A percentile compares a stretch with the other conserved stretches of the same genome.
Conservation (phyloP, 495 filamentous ascomycete genomes). For the Aspergillus sclerotioniger region DNA sequence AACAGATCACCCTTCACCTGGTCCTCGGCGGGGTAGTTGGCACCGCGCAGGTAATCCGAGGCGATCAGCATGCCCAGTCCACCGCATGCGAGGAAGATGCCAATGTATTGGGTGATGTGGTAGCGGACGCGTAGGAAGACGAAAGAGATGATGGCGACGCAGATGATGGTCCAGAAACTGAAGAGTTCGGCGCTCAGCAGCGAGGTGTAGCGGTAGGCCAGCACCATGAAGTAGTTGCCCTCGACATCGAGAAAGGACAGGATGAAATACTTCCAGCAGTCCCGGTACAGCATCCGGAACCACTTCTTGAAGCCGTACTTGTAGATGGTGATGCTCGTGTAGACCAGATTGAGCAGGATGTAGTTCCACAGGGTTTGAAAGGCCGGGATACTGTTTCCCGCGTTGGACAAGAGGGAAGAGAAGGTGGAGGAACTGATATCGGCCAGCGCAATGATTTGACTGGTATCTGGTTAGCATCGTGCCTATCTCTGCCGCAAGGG, state of each 20-base stretch:
- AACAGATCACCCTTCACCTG: conserved; percentile 94
- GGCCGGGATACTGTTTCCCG: conserved; percentile 80
- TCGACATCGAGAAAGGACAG: conserved; percentile 89
- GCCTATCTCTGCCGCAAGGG: no score
- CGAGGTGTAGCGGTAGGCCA: conserved; percentile 89
- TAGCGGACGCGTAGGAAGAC: conserved; percentile 81
- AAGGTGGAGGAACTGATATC: conserved; percentile 89
- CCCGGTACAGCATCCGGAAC: conserved; percentile 54
- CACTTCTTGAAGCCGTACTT: conserved; percentile 73
- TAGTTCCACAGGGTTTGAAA: conserved; percentile 97
- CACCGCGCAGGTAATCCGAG: conserved; percentile 79
- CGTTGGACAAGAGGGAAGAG: conserved; percentile 64
- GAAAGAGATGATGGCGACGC: conserved; percentile 84
- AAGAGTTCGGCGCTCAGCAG: conserved; percentile 88
- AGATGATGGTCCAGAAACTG: conserved; percentile 97
- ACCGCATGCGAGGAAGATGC: conserved; percentile 85
- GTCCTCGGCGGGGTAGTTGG: conserved; percentile 52
- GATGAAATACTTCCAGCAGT: conserved; percentile 93
- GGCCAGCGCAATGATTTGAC: conserved; percentile 80
- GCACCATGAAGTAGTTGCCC: conserved; percentile 94
- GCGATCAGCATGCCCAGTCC: conserved; percentile 87
- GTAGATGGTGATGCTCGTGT: conserved; percentile 77
- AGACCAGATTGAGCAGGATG: conserved; percentile 75
- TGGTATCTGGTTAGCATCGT: conserved; percentile 19
- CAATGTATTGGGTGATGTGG: conserved; percentile 73